Base-by-base conservation (phyloP, 2,329 filamentous ascomycete species). In the Colletotrichum graminicola region DNA sequence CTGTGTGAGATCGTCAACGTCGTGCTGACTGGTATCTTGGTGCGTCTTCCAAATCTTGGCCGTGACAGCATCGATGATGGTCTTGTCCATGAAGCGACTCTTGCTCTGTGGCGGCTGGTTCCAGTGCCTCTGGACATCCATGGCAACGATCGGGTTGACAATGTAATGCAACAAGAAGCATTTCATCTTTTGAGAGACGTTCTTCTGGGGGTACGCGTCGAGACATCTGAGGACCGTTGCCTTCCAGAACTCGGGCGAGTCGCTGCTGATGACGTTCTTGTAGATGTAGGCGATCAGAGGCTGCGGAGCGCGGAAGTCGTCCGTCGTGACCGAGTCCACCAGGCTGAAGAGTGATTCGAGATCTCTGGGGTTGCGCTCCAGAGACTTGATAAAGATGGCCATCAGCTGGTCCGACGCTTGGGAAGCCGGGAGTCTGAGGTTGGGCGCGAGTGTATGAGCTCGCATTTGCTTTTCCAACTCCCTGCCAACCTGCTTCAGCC, bases 31-130 rank as follows among this genome's bases (percentile, higher is more conserved):
- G 80, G 97, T 94, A 34, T 92, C 90, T 41, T 94, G 86, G 73
- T 97, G 94, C 29, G 94, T 92, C 80, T 94, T 95, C 97, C 96
- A 99, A 64, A 99, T 91, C 80, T 95, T 96, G 76, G 92, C 92
- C 79, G 97, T 94, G 72, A 99, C 93, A 11, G 93, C 92, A 73
- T 98, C 95, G 43, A 96, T 95, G 82, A 99, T 91, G 59, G 89
- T 85, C 78, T 92, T 92, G 79, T 99, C 95, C 82, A 98, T 93
- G 26, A 99, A 84, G 68, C 91, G 92, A 3, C 87, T 88, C 49
- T 87, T 85, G 51, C 84, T 82, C 66, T 85, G 85, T 39, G 88
- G 87, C 51, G 84, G 82, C 71, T 84, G 86, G 80, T 90, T 87
- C 87, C 94, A 96, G 70, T 93, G 92, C 32, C 92, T 90, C 89